phyloP scores from a whole-genome alignment of 2,329 filamentous ascomycete species.

The Neofusicoccum sp. region DNA sequence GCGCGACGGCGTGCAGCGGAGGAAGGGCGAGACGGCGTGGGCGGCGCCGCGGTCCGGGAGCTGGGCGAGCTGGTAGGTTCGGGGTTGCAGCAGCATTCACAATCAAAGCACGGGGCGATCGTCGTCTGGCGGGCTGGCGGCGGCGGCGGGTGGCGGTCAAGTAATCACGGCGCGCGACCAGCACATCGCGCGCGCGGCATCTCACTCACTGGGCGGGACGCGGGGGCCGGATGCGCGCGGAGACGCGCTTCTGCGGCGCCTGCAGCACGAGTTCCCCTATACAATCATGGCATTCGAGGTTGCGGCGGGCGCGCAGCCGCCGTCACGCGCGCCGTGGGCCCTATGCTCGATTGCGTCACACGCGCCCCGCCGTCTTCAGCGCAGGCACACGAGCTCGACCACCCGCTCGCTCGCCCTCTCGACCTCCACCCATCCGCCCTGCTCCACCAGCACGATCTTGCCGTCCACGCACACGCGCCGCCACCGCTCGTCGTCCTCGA shows the following conservation, averaged over 20 bases:
- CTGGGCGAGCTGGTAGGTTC: slow-evolving; percentile 39
- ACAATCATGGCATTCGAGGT: background rate
- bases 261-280: background rate
- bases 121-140: slow-evolving; percentile 7
- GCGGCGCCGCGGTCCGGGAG: slow-evolving; percentile 33
- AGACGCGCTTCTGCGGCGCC: background rate
- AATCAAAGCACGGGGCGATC: slow-evolving; percentile 11
- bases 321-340: slow-evolving; percentile 15
- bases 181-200: slow-evolving; percentile 2
- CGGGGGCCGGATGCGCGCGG: slow-evolving; percentile 3
- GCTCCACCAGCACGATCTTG: slow-evolving; percentile 72
- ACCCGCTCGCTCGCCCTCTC: slow-evolving; percentile 30
- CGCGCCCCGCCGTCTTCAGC: background rate
- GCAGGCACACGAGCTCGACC: slow-evolving; percentile 33
- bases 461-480: slow-evolving; percentile 89
- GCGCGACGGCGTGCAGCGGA: slow-evolving; percentile 33
- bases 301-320: background rate
- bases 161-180: background rate
- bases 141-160: slow-evolving; percentile 13
- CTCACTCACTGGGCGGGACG: background rate
- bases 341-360: slow-evolving; percentile 14
- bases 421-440: slow-evolving; percentile 67
- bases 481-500: slow-evolving; percentile 70
- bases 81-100: slow-evolving; percentile 43
- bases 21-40: slow-evolving; percentile 32